Evolutionary conservation across 2,329 filamentous ascomycete genomes (phyloP), one percentile per base, ranked within the genome.

Genomic region (Alternaria sp.): DNA sequence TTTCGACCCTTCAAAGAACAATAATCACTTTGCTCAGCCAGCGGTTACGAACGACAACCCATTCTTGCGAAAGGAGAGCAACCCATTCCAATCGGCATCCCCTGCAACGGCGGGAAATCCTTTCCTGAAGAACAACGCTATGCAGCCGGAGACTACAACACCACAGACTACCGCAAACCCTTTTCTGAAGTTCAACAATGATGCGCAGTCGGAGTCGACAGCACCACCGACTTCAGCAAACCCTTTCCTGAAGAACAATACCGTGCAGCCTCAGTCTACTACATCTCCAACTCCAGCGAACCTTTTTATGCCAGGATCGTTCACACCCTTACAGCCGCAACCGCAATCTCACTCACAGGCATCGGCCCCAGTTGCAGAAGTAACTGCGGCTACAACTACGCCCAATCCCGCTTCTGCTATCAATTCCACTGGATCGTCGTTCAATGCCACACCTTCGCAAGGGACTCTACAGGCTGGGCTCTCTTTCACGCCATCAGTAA

Each of bases 1-100:
- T 0, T 77, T 76, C 36, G 68, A 77, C 57, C 54, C 68, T 8
- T 62, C 65, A 0, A 73, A 70, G 29, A 64, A 73, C 24, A 3
- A 58, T 14, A 69, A 76, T 33, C 65, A 69, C 13, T 77, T 77
- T 36, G 63, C 65, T 5, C 55, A 63, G 8, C 41, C 62, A 3
- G 36, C 42, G 42, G 44, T 46, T 5, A 6, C 55, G 7, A 60
- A 50, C 5, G 36, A 36, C 10, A 70, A 63, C 24, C 63, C 66
- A 9, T 65, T 66, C 21, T 11, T 60, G 21, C 48, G 46, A 26
- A 51, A 58, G 23, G 48, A 49, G 24, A n/a, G 3, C 34, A 39
- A 11, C 3, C 10, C 51, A 14, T 45, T 42, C 9, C 40, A 45
- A 10, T 50, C 54, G 40, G 23, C 54, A 6, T 23, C 51, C 7